Percentiles rank a stretch among this genome's conserved stretches.
Evolutionary conservation across 345 rosid genomes (phyloP).

Genomic region (Populus nigra): DNA sequence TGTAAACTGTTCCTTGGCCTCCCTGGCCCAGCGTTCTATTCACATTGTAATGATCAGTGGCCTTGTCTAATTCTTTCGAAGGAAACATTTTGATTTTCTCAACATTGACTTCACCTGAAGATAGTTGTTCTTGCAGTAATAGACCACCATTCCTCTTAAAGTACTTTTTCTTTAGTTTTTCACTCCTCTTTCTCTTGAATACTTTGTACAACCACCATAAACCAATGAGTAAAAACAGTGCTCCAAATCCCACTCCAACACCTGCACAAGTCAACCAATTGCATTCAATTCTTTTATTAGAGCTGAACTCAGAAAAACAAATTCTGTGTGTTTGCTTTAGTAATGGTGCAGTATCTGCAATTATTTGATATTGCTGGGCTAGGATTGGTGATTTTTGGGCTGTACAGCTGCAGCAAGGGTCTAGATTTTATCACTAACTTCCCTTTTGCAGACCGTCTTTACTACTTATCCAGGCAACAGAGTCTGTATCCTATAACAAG

Average conservation of each 20-base stretch:
- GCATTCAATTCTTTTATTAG: no score
- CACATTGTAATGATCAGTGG: not conserved
- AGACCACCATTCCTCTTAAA: conserved; percentile 7
- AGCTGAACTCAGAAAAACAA: no score
- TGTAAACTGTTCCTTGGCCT: not conserved
- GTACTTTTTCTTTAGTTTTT: not conserved
- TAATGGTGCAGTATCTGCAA: no score
- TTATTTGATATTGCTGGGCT: no score
- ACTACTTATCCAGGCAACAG: no score
- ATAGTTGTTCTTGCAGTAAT: not conserved
- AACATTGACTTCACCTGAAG: not conserved
- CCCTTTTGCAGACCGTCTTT: no score
- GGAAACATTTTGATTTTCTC: no score
- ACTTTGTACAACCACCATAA: conserved; percentile 4
- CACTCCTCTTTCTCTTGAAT: not conserved
- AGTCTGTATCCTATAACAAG: no score
- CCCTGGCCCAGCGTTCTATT: not conserved
- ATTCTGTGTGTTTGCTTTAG: no score
- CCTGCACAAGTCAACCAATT: not conserved
- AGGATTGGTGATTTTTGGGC: no score
- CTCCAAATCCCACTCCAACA: not conserved
- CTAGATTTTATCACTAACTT: no score
- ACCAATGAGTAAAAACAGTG: not conserved
- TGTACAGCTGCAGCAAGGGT: no score
- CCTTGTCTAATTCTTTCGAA: not conserved